These are phyloP conservation scores for Lentinula edodes DNA, from an alignment of 768 basidiomycete genomes.

Conservation along the genomic window DNA sequence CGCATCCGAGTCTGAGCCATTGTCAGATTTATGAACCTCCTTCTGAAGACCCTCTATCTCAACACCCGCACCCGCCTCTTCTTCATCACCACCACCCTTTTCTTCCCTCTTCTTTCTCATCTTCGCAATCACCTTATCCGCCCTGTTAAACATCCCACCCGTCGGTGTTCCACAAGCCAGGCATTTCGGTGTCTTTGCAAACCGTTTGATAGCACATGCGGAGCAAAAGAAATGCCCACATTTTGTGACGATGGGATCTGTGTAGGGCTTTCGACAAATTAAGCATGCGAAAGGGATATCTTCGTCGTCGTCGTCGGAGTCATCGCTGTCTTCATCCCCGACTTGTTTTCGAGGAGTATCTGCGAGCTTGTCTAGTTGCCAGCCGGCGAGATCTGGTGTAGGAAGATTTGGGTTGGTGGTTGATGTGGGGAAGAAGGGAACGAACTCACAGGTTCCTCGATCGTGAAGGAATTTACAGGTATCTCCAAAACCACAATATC, in stretches of 20 bases:
- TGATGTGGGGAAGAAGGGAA: constrained; percentile 5
- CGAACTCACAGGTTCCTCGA: constrained; percentile 80
- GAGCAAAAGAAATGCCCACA: constrained; percentile 98
- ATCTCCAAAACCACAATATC: constrained; percentile 98
- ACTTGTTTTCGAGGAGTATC: constrained; percentile 63
- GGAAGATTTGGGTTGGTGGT: constrained; percentile 6
- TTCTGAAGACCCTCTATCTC: constrained; percentile 57
- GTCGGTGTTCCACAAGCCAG: constrained; percentile 91
- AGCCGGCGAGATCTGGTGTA: constrained; percentile 82
- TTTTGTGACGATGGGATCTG: constrained; percentile 91
- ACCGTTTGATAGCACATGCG: constrained; percentile 92
- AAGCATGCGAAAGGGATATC: constrained; percentile 98
- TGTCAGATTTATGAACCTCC: constrained; percentile 25
- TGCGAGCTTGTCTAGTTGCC: constrained; percentile 95
- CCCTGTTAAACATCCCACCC: constrained; percentile 94
- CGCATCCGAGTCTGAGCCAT: constrained; percentile 27
- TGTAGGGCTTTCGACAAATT: constrained; percentile 92
- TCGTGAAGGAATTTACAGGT: constrained; percentile 99
- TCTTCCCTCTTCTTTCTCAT: constrained; percentile 67
- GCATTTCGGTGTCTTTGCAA: constrained; percentile 91
- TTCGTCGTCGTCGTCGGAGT: constrained; percentile 70
- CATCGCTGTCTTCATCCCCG: constrained; percentile 46
- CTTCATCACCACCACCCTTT: constrained; percentile 43
- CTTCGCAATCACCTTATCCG: constrained; percentile 88
- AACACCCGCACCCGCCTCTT: constrained; percentile 33